Evolutionary conservation across 1,139 yeast species (phyloP).

Genomic region (Candida albicans): DNA sequence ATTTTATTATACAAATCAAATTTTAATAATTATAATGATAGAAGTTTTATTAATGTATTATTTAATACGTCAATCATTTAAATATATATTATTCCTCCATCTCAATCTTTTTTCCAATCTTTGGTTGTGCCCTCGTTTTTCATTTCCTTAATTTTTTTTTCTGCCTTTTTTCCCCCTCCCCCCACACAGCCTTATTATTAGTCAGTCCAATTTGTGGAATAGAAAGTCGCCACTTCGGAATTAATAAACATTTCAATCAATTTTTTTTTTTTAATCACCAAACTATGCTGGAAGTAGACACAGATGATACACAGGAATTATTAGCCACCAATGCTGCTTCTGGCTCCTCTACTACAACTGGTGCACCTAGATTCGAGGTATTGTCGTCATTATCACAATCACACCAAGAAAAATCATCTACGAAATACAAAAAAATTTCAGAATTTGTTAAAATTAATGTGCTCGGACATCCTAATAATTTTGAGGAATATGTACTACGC

Average conservation of each 20-base stretch:
- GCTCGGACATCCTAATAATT: constrained; percentile 25
- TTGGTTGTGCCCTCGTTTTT: no score
- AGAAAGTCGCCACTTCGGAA: not conserved
- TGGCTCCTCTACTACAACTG: constrained; percentile 3
- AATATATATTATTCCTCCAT: no score
- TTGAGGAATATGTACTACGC: constrained; percentile 40
- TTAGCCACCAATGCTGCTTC: constrained; percentile 16
- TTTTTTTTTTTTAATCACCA: not conserved
- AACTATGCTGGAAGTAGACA: constrained; percentile 5
- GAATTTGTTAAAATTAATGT: constrained; percentile 29
- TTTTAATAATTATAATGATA: no score
- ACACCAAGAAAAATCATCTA: constrained; percentile 21
- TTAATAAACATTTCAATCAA: not conserved
- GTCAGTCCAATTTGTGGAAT: no score
- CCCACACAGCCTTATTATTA: no score
- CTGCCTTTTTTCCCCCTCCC: no score
- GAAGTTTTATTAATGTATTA: no score
- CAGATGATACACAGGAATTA: constrained; percentile 16
- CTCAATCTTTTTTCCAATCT: no score
- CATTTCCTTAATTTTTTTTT: no score
- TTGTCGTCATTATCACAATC: constrained; percentile 5
- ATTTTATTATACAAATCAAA: no score
- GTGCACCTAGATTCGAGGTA: not conserved
- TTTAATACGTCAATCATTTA: no score
- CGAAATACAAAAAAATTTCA: constrained; percentile 23